Evolutionary conservation across 768 basidiomycete species (phyloP).

Genomic region (Rubroboletus pulcherrimus): DNA sequence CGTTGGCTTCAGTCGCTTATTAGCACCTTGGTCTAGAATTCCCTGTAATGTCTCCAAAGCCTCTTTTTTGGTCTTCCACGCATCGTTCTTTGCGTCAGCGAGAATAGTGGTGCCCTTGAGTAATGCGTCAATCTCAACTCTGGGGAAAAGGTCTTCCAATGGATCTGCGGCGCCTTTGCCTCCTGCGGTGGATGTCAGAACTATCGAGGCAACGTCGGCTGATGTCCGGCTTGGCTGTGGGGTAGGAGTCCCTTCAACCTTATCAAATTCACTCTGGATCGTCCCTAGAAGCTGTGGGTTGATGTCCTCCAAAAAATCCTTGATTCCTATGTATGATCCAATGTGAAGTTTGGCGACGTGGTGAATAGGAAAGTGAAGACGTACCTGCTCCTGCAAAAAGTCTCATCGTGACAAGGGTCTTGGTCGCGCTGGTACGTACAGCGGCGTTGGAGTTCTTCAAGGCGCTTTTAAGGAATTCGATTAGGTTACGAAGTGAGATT

Average conservation of each 20-base stretch:
- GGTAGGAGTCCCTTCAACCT: slow-evolving; percentile 70
- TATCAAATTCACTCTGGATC: slow-evolving; percentile 89
- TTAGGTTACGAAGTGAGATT: slow-evolving; percentile 74
- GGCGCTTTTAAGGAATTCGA: slow-evolving; percentile 85
- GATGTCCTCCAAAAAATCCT: slow-evolving; percentile 87
- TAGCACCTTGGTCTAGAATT: slow-evolving; percentile 83
- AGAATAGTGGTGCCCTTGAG: slow-evolving; percentile 81
- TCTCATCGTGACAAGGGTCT: slow-evolving; percentile 85
- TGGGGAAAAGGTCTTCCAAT: slow-evolving; percentile 90
- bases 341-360: background rate
- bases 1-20: slow-evolving; percentile 85
- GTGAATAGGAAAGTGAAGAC: slow-evolving; percentile 16
- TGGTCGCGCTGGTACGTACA: slow-evolving; percentile 92
- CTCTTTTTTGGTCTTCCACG: slow-evolving; percentile 97
- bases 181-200: slow-evolving; percentile 41
- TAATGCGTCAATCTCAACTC: slow-evolving; percentile 87
- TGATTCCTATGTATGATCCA: slow-evolving; percentile 62
- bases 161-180: slow-evolving; percentile 53
- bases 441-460: slow-evolving; percentile 92
- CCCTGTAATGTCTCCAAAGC: slow-evolving; percentile 82
- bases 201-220: slow-evolving; percentile 62
- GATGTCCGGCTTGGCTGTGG: slow-evolving; percentile 79
- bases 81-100: slow-evolving; percentile 82
- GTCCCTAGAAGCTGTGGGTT: slow-evolving; percentile 92
- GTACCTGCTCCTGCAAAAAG: slow-evolving; percentile 86